Conservation (phyloP, 257 asterid species). For the Nicotiana undulata region DNA sequence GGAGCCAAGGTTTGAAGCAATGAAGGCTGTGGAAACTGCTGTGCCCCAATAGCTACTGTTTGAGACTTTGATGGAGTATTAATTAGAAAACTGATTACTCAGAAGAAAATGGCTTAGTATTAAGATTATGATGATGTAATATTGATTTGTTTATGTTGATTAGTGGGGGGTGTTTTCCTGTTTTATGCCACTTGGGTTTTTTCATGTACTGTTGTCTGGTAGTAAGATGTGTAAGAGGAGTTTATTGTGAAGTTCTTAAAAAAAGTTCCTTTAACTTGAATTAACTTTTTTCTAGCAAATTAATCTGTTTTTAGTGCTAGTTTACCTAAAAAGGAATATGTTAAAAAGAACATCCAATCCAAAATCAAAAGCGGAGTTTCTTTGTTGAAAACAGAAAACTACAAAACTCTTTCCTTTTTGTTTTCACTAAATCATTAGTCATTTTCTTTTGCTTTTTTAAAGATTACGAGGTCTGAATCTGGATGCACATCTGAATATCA, state of each 20-base stretch:
- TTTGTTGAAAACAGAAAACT: not conserved
- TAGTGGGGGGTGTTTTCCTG: not conserved
- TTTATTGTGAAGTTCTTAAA: not conserved
- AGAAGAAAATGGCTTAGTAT: not conserved
- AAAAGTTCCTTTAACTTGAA: not conserved
- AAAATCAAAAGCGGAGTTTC: no score
- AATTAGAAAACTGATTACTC: not conserved
- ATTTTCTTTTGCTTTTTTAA: no score
- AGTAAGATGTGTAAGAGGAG: not conserved
- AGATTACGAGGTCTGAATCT: no score
- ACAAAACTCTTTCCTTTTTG: no score
- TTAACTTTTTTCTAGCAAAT: not conserved
- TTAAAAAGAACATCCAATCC: no score
- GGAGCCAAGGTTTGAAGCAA: conserved; percentile 74
- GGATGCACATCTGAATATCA: no score
- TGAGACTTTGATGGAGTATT: conserved; percentile 14
- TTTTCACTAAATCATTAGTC: no score
- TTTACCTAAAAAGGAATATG: no score
- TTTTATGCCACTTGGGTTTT: not conserved
- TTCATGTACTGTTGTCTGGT: not conserved
- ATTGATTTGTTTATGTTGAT: not conserved
- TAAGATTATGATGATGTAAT: not conserved
- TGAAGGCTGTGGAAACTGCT: conserved; percentile 38
- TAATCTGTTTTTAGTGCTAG: no score
- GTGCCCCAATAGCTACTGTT: conserved; percentile 47